Base-by-base conservation (phyloP, 768 basidiomycete genomes). In the Podaxis rugospora region DNA sequence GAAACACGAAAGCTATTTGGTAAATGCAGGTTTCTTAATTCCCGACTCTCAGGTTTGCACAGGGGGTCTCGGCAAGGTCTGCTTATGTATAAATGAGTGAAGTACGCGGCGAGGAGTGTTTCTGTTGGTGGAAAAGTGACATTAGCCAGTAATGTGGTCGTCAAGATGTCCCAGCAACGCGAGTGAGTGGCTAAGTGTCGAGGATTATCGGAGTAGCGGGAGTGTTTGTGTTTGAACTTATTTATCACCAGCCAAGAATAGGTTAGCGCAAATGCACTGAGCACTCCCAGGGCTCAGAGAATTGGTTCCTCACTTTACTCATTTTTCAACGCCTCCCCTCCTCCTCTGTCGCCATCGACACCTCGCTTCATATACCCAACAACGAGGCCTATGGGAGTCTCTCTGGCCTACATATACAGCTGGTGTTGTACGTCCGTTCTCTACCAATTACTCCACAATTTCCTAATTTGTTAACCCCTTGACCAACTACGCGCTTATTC, bases 361-460 rank as follows among this genome's bases (percentile, higher is more conserved):
- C 1, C 23, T 21, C 44, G 14, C n/a, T 50, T 47, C 46, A 18
- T 49, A 36, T 27, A 27, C 47, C 47, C 56, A 28, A 11, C 28
- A 42, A 47, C 39, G 35, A 4, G 51, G 36, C 25, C 27, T 11
- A 59, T 59, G 51, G 58, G 51, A 21, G 32, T 52, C 27, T 52
- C 51, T 40, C 44, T 59, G 11, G 37, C 56, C 4, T 36, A 49
- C 39, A 23, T 59, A 28, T 28, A 49, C 39, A 44, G 40, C n/a
- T 59, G 58, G 58, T 59, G 58, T 36, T 59, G 58, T 59, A 52
- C 36, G 58, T 59, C 25, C 13, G 18, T 28, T 16, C 39, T 27
- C 4, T 27, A 14, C 42, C 23, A 4, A 9, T 18, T 18, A 25
- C 7, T 44, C 9, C 25, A 14, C 6, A n/a, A 18, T 51, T 59